A percentile compares a stretch with the other conserved stretches of the same genome.
Conservation (phyloP, 352 stramenopile species). For the Phytophthora capsici region DNA sequence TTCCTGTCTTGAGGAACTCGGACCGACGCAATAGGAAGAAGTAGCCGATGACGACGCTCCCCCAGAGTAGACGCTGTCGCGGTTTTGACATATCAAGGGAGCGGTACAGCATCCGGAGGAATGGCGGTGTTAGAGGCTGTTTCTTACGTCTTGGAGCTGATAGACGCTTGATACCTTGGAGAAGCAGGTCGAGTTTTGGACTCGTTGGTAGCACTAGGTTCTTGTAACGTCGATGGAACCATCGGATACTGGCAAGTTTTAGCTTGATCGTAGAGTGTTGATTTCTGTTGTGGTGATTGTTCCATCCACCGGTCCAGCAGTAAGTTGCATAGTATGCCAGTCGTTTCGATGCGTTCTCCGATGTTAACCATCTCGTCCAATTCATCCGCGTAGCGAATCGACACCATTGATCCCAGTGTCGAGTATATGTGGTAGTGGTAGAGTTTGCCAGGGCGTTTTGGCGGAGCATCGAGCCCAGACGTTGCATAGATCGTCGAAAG, state of each 20-base stretch:
- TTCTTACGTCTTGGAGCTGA: slow-evolving; percentile 10
- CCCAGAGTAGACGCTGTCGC: too few relatives aligned
- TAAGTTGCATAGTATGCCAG: too few relatives aligned
- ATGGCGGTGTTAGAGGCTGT: slow-evolving; percentile 10
- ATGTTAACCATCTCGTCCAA: slow-evolving; percentile 17
- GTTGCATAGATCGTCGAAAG: too few relatives aligned
- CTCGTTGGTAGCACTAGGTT: neutral
- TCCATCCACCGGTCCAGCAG: too few relatives aligned
- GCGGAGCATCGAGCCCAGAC: too few relatives aligned
- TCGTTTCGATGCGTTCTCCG: too few relatives aligned
- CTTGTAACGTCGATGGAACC: slow-evolving; percentile 8
- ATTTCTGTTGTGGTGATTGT: too few relatives aligned
- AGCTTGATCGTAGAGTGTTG: slow-evolving; percentile 5
- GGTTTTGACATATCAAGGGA: slow-evolving; percentile 7
- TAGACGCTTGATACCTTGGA: slow-evolving; percentile 2
- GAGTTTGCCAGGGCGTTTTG: too few relatives aligned
- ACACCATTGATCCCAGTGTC: slow-evolving; percentile 33
- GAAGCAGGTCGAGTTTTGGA: slow-evolving; percentile 4
- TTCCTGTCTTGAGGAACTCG: too few relatives aligned
- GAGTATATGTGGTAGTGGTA: too few relatives aligned
- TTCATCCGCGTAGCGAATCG: slow-evolving; percentile 12
- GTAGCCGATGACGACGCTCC: too few relatives aligned
- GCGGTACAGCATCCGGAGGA: slow-evolving; percentile 13
- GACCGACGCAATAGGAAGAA: too few relatives aligned
- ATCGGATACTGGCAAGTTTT: slow-evolving; percentile 2